Evolutionary conservation across 2,329 filamentous ascomycete genomes (phyloP), one percentile per base, ranked within the genome.

Genomic region (Penicillium sp.): DNA sequence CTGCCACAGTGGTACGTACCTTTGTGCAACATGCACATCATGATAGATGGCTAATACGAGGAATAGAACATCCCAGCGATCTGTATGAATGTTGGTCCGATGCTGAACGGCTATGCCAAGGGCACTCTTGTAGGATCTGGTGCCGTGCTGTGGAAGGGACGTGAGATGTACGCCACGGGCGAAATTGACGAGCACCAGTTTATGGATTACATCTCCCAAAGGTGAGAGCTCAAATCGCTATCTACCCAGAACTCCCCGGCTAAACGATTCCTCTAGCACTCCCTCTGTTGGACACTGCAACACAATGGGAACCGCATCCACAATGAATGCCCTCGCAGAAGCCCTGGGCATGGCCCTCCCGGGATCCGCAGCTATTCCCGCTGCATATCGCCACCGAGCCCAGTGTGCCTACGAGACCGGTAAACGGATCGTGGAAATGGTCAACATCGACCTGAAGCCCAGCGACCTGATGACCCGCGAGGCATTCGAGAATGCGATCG

Each of bases 401-500:
- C 80, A 83, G 66, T 77, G 75, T 34, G 81, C 81, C 11, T 83
- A 82, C 59, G 73, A 78, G 48, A 83, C 81, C 0, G 82, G 81
- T 14, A 65, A 74, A 51, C 80, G 75, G 52, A 82, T 83, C 43
- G 81, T 83, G 25, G 79, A 80, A 54, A 82, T 83, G 80, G 79
- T 83, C 4, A 70, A 76, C 28, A 68, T 74, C 28, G 79, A 84
- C 66, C 73, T 78, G 34, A 82, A 80, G 60, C 83, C 83, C 2
- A 82, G 78, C 62, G 83, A 85, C 59, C 81, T 85, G 65, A 79
- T 85, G 79, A 85, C 83, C 0, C 75, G 82, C 3, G 70, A 80
- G 57, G 82, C 83, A 0, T 85, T 86, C 58, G 83, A 85, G 70
- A 86, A 85, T 60, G 82, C 81, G 6, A 83, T 86, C 31, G 80